Conservation (phyloP, 1,284 basidiomycete species). For the Ganoderma resinaceum region DNA sequence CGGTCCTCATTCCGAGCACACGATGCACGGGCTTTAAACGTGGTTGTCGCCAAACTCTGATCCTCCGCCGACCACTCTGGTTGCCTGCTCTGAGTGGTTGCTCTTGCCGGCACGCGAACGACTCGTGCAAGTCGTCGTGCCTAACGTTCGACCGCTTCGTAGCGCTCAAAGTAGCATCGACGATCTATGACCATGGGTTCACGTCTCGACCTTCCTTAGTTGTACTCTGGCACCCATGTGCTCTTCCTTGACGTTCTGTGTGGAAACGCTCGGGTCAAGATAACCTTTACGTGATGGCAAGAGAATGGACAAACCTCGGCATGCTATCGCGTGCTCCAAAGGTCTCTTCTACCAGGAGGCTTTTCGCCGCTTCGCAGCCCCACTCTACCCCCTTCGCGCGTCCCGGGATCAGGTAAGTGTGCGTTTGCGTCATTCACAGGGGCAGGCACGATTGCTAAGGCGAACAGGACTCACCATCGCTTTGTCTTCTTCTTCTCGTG, state of each 20-base stretch:
- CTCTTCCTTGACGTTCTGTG: neutral
- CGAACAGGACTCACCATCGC: neutral
- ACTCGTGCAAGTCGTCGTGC: neutral
- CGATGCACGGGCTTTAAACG: constrained; percentile 7
- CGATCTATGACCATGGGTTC: constrained; percentile 13
- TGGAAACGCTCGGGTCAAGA: neutral
- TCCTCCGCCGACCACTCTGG: neutral
- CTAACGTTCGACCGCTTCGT: neutral
- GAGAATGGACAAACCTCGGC: constrained; percentile 20
- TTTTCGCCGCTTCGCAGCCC: neutral
- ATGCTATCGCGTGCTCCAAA: constrained; percentile 10
- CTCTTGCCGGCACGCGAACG: neutral
- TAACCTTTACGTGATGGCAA: neutral
- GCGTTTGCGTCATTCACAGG: neutral
- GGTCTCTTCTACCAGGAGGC: constrained; percentile 11
- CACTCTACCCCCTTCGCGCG: neutral
- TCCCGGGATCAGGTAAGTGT: constrained; percentile 1
- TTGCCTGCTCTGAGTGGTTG: neutral
- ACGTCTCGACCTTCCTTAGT: neutral
- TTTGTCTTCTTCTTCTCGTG: neutral
- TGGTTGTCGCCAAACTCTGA: constrained; percentile 9
- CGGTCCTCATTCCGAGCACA: neutral
- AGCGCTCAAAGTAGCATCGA: constrained; percentile 5
- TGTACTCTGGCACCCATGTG: neutral
- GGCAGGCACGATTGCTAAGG: neutral